phyloP scores from a whole-genome alignment of 768 basidiomycete genomes.

The Scleroderma bovista region DNA sequence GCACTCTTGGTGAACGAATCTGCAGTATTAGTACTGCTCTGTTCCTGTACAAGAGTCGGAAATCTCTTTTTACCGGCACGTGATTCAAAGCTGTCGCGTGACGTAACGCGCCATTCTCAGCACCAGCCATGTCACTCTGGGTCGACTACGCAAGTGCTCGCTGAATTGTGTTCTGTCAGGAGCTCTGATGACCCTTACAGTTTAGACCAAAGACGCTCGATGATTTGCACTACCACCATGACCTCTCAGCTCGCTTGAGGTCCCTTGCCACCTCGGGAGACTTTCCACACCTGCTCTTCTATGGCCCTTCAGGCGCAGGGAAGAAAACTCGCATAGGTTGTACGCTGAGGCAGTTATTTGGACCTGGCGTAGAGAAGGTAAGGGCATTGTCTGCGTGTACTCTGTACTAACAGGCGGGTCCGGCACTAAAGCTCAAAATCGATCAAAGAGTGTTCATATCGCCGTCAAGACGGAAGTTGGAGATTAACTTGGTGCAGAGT shows the following conservation, averaged over 20 bases:
- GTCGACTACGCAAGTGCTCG: conserved; percentile 41
- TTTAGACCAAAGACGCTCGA: conserved; percentile 82
- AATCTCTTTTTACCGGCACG: background rate
- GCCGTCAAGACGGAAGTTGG: conserved; percentile 89
- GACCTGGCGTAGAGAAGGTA: conserved; percentile 89
- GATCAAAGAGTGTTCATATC: conserved; percentile 96
- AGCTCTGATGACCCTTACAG: conserved; percentile 33
- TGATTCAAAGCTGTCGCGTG: background rate
- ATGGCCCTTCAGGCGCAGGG: conserved; percentile 94
- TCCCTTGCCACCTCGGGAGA: conserved; percentile 85
- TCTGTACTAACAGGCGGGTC: background rate
- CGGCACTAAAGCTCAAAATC: conserved; percentile 73
- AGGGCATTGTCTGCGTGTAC: conserved; percentile 8
- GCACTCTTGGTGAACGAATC: too few species aligned
- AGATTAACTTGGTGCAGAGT: conserved; percentile 95
- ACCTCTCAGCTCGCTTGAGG: conserved; percentile 71
- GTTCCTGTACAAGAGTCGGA: too few species aligned
- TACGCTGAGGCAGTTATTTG: conserved; percentile 84
- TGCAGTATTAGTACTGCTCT: too few species aligned
- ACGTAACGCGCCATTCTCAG: background rate
- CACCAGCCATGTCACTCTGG: conserved; percentile 55
- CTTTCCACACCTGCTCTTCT: conserved; percentile 97
- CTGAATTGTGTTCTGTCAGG: background rate
- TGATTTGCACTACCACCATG: conserved; percentile 82
- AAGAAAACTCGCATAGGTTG: conserved; percentile 97